phyloP scores from a whole-genome alignment of 805 yeast genomes.

The Ogataea nonfermentans region DNA sequence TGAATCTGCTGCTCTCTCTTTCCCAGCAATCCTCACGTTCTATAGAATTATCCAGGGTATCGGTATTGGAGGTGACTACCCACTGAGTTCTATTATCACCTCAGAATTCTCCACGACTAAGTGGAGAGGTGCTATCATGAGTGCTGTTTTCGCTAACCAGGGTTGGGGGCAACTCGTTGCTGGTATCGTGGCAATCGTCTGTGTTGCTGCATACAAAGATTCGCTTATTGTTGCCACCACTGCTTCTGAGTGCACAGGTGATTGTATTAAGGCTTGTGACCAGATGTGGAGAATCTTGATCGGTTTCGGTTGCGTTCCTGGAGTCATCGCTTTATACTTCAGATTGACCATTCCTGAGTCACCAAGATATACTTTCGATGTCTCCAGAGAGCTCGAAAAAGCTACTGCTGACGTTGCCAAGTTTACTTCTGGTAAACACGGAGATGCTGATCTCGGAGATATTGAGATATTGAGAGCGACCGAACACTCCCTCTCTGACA shows the following conservation, averaged over 20 bases:
- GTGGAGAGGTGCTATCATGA: conserved; percentile 98
- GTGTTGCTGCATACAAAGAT: conserved; percentile 74
- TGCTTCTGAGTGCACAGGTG: conserved; percentile 59
- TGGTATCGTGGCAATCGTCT: conserved; percentile 76
- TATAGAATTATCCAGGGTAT: conserved; percentile 89
- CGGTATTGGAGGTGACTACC: conserved; percentile 98
- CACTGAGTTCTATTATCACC: conserved; percentile 88
- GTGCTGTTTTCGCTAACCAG: conserved; percentile 94
- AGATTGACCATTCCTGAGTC: conserved; percentile 95
- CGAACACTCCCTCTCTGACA: conserved; percentile 39
- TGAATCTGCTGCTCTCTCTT: conserved; percentile 64
- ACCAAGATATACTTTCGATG: conserved; percentile 86
- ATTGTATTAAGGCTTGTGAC: conserved; percentile 77
- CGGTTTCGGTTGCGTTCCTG: conserved; percentile 92
- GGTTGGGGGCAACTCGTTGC: conserved; percentile 94
- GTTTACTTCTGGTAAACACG: conserved; percentile 48
- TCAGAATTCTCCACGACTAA: conserved; percentile 91
- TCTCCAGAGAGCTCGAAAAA: conserved; percentile 54
- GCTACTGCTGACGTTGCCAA: conserved; percentile 57
- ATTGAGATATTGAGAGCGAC: conserved; percentile 45
- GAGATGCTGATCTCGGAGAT: conserved; percentile 46
- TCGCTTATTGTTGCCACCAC: conserved; percentile 52
- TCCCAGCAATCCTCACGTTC: conserved; percentile 70
- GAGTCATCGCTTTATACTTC: conserved; percentile 77
- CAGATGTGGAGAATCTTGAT: conserved; percentile 92